Conservation (phyloP, 1,284 basidiomycete genomes). For the Pseudozyma flocculosa region DNA sequence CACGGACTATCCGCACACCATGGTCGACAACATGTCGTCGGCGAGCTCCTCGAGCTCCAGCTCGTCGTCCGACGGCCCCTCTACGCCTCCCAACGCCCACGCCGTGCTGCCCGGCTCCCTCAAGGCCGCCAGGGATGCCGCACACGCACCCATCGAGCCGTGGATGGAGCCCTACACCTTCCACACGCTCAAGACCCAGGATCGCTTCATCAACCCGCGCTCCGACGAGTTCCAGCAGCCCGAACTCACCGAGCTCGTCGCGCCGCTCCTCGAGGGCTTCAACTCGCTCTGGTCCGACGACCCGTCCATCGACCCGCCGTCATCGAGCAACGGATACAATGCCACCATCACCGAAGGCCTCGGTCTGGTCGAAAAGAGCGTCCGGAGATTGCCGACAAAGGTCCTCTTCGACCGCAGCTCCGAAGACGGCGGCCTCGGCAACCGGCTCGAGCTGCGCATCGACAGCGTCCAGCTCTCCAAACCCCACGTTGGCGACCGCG, state of each 20-base stretch:
- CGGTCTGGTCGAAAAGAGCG: conserved; percentile 76
- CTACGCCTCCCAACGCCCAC: conserved; percentile 27
- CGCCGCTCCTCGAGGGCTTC: conserved; percentile 93
- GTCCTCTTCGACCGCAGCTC: conserved; percentile 79
- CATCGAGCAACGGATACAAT: conserved; percentile 59
- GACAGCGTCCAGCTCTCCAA: conserved; percentile 79
- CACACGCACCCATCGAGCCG: conserved; percentile 12
- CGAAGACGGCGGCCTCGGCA: conserved; percentile 49
- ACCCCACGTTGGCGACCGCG: conserved; percentile 85
- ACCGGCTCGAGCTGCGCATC: conserved; percentile 73
- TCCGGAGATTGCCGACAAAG: conserved; percentile 83
- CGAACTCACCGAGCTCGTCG: conserved; percentile 87
- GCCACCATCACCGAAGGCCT: conserved; percentile 67
- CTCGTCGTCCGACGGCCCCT: conserved; percentile 31
- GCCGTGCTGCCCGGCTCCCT: conserved; percentile 25
- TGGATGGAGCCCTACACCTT: conserved; percentile 63
- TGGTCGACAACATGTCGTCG: conserved; percentile 33
- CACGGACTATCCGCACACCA: too few species aligned
- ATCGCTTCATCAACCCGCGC: conserved; percentile 76
- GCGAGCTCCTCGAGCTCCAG: conserved; percentile 33
- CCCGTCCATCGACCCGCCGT: conserved; percentile 44
- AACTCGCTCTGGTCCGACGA: conserved; percentile 69
- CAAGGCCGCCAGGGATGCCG: conserved; percentile 30
- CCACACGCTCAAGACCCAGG: conserved; percentile 80
- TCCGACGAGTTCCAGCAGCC: conserved; percentile 71